Evolutionary conservation across 768 basidiomycete genomes (phyloP).

Genomic region (Leccinum pellstonianum): DNA sequence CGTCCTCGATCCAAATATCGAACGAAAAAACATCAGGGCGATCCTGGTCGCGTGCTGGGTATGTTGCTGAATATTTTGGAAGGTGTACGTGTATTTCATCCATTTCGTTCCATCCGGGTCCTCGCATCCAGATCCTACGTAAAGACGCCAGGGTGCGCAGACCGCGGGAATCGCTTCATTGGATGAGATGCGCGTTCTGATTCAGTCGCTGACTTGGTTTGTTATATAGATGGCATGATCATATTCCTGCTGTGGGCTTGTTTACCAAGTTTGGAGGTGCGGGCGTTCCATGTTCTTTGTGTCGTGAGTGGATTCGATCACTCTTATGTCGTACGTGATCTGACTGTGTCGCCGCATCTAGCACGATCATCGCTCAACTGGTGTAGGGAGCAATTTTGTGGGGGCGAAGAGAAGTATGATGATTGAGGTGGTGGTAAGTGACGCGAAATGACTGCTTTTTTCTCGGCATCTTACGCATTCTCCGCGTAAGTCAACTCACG

Average conservation of each 20-base stretch:
- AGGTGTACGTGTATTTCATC: slow-evolving; percentile 60
- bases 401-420: slow-evolving; percentile 96
- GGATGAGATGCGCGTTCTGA: background rate
- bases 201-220: slow-evolving; percentile 8
- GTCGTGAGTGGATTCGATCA: slow-evolving; percentile 44
- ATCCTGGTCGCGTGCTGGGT: slow-evolving; percentile 83
- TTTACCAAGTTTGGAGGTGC: slow-evolving; percentile 81
- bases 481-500: background rate
- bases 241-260: slow-evolving; percentile 84
- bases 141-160: slow-evolving; percentile 5
- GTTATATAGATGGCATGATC: slow-evolving; percentile 77
- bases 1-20: slow-evolving; percentile 20
- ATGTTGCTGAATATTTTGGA: slow-evolving; percentile 88
- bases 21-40: slow-evolving; percentile 35
- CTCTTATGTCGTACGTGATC: background rate
- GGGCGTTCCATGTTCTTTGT: slow-evolving; percentile 98
- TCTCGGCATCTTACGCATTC: background rate
- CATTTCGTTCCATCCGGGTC: background rate
- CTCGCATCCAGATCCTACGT: slow-evolving; percentile 3
- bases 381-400: slow-evolving; percentile 88
- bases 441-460: background rate
- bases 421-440: slow-evolving; percentile 92
- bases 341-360: slow-evolving; percentile 25
- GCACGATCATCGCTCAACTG: slow-evolving; percentile 76
- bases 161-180: background rate